Conservation (phyloP, 305 asterid genomes). For the Ajuga reptans region DNA sequence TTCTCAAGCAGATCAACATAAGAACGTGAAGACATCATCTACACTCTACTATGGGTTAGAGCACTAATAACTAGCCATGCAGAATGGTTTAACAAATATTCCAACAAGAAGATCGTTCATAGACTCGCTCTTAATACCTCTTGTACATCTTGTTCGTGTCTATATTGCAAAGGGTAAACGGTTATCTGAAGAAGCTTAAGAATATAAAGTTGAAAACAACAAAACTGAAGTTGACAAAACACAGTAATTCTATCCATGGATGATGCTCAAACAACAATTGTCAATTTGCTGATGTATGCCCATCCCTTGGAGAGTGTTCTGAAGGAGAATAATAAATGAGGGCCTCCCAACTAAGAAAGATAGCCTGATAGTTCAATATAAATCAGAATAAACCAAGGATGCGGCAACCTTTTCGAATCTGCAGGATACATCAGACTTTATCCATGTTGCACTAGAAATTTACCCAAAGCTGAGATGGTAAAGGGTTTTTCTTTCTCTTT, state of each 20-base stretch:
- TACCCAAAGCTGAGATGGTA: conserved; percentile 9
- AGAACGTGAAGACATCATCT: not conserved
- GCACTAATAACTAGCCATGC: no score
- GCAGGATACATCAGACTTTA: not conserved
- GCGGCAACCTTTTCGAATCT: not conserved
- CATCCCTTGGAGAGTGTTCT: not conserved
- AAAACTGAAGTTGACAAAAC: not conserved
- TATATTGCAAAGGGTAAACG: not conserved
- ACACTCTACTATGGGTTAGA: no score
- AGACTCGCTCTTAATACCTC: not conserved
- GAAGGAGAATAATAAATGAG: no score
- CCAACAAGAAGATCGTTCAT: not conserved
- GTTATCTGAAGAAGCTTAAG: not conserved
- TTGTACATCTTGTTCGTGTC: not conserved
- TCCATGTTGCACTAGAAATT: no score
- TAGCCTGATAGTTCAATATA: not conserved
- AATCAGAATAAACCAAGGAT: not conserved
- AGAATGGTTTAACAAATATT: not conserved
- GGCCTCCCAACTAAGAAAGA: not conserved
- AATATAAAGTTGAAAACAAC: not conserved
- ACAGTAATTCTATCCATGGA: not conserved
- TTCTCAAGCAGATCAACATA: not conserved
- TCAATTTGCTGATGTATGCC: not conserved
- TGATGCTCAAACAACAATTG: not conserved
- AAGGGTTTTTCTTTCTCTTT: no score